These are phyloP conservation scores for Diaporthe destruens DNA, from an alignment of 2,329 filamentous ascomycete genomes.

Conservation along the genomic window DNA sequence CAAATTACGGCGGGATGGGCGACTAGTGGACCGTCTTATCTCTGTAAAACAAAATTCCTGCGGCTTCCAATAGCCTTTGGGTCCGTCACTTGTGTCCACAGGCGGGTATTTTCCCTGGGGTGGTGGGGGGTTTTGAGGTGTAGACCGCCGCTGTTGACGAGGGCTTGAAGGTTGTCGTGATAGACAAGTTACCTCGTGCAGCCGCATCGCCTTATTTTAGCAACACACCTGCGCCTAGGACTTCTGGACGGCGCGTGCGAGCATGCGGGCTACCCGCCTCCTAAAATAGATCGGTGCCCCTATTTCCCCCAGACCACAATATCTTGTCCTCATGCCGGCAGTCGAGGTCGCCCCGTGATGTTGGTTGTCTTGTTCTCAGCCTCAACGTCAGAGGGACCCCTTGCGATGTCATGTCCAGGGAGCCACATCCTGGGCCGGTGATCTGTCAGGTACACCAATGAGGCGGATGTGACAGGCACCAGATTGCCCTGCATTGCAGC, in stretches of 20 bases:
- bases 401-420: conserved; percentile 5
- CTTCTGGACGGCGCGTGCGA: conserved; percentile 5
- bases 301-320: neutral
- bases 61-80: conserved; percentile 8
- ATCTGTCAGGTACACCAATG: conserved; percentile 43
- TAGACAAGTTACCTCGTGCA: conserved; percentile 43
- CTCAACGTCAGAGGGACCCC: neutral
- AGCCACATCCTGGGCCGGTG: conserved; percentile 25
- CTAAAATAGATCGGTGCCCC: conserved; percentile 21
- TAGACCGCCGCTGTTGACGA: conserved; percentile 10
- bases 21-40: conserved; percentile 1
- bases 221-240: conserved; percentile 18
- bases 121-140: conserved; percentile 19
- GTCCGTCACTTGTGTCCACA: neutral
- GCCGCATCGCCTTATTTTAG: conserved; percentile 43
- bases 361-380: conserved; percentile 17
- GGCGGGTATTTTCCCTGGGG: neutral
- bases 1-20: neutral
- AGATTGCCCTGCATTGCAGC: conserved; percentile 30
- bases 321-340: conserved; percentile 33
- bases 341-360: neutral
- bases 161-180: conserved; percentile 40
- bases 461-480: conserved; percentile 33
- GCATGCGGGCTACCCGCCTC: conserved; percentile 17
- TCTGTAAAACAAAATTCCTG: neutral